Percentiles rank a stretch among this genome's conserved stretches.
These are phyloP conservation scores for Ottelia alismoides DNA, from an alignment of 106 monocot genomes.

Conservation along the genomic window DNA sequence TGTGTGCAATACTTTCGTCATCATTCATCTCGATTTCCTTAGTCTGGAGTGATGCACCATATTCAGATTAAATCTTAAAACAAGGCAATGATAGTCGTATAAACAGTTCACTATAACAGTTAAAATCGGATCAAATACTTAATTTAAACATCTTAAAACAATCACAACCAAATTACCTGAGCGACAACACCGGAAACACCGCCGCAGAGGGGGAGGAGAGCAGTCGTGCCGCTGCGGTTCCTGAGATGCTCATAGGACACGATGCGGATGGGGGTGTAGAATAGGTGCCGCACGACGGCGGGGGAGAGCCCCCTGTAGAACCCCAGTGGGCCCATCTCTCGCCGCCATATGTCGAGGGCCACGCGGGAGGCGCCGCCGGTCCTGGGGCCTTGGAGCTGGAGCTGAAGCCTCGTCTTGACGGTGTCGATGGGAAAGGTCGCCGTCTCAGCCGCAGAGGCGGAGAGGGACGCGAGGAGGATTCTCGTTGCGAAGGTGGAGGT, in stretches of 20 bases:
- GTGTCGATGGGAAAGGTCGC: constrained; percentile 77
- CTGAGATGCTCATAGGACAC: constrained; percentile 55
- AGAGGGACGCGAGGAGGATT: constrained; percentile 16
- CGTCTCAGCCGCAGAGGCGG: constrained; percentile 63
- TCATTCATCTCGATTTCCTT: too few species aligned
- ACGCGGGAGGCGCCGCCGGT: constrained; percentile 5
- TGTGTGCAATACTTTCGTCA: too few species aligned
- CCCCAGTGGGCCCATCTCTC: constrained; percentile 11
- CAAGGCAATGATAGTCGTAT: too few species aligned
- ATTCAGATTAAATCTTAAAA: too few species aligned
- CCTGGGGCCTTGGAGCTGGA: constrained; percentile 7
- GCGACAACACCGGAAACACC: constrained; percentile 67
- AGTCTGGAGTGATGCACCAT: too few species aligned
- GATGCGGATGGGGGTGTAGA: constrained; percentile 85
- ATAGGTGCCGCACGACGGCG: constrained; percentile 67
- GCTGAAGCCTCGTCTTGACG: constrained; percentile 77
- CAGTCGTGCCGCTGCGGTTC: background rate
- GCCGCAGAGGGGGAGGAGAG: constrained; percentile 41
- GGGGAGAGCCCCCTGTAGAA: constrained; percentile 67
- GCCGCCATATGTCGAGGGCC: constrained; percentile 23
- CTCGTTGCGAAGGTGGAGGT: too few species aligned
- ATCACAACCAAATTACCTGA: constrained; percentile 47
- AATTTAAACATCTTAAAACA: too few species aligned
- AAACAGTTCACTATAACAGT: too few species aligned
- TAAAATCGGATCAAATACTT: too few species aligned